Conservation (phyloP, 768 basidiomycete genomes). For the Termitomyces sp. region DNA sequence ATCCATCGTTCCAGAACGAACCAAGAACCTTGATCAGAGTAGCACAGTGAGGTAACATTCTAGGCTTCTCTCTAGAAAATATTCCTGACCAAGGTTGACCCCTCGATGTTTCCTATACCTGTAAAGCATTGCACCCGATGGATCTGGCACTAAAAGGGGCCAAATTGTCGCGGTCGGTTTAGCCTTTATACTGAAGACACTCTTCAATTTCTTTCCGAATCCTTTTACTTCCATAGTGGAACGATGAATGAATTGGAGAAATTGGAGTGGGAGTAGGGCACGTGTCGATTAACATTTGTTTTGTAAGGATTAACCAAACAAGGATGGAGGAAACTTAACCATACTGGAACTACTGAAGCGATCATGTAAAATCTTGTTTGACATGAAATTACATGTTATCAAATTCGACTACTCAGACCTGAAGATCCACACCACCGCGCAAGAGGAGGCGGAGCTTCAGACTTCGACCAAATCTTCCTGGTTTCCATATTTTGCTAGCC, state of each 20-base stretch:
- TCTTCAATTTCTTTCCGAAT: conserved; percentile 2
- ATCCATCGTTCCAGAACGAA: conserved; percentile 82
- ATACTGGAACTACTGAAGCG: too few species aligned
- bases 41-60: background rate
- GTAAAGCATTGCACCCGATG: conserved; percentile 18
- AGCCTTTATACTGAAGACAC: background rate
- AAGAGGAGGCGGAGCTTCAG: background rate
- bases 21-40: conserved; percentile 51
- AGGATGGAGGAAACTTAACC: too few species aligned
- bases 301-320: background rate
- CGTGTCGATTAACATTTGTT: background rate
- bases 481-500: conserved; percentile 28
- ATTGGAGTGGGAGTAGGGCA: too few species aligned
- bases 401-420: too few species aligned
- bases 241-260: too few species aligned
- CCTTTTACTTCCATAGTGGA: background rate
- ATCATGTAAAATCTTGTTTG: too few species aligned
- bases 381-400: too few species aligned
- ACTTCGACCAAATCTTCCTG: conserved; percentile 24
- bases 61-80: background rate
- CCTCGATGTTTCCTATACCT: conserved; percentile 71
- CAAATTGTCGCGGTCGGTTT: background rate
- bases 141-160: background rate
- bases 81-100: conserved; percentile 68
- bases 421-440: background rate